These are phyloP conservation scores for Hyparrhenia diplandra DNA, from an alignment of 176 grass and related monocot species.

Conservation along the genomic window DNA sequence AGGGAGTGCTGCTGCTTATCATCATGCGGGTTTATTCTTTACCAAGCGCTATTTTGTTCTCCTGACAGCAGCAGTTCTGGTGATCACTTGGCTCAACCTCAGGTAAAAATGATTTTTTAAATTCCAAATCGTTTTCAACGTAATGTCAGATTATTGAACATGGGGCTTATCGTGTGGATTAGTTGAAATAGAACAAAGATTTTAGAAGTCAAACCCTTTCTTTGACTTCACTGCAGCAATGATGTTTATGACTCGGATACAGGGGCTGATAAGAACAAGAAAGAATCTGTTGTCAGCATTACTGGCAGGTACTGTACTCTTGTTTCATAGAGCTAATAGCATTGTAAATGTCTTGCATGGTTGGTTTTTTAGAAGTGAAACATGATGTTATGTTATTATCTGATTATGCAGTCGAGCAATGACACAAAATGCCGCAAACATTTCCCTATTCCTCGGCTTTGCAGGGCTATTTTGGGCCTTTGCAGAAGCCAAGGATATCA, in stretches of 20 bases:
- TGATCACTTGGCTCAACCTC: constrained; percentile 95
- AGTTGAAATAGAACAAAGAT: not conserved
- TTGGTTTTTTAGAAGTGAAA: not conserved
- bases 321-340: not conserved
- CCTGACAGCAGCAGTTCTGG: constrained; percentile 54
- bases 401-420: constrained; percentile 43
- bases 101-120: constrained; percentile 29
- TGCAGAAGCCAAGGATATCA: constrained; percentile 51
- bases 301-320: constrained; percentile 58
- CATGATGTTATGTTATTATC: not conserved
- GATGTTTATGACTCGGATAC: constrained; percentile 91
- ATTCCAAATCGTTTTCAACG: not conserved
- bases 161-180: not conserved
- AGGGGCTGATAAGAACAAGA: constrained; percentile 75
- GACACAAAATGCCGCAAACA: constrained; percentile 53
- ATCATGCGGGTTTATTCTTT: constrained; percentile 60
- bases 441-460: constrained; percentile 68
- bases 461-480: constrained; percentile 66
- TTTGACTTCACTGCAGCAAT: constrained; percentile 56
- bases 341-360: not conserved
- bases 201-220: not conserved
- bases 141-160: not conserved
- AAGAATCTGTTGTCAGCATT: constrained; percentile 90
- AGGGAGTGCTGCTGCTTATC: constrained; percentile 60
- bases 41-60: constrained; percentile 49